Evolutionary conservation across 2,329 filamentous ascomycete species (phyloP), one percentile per base, ranked within the genome.

Genomic region (Colletotrichum tanaceti): DNA sequence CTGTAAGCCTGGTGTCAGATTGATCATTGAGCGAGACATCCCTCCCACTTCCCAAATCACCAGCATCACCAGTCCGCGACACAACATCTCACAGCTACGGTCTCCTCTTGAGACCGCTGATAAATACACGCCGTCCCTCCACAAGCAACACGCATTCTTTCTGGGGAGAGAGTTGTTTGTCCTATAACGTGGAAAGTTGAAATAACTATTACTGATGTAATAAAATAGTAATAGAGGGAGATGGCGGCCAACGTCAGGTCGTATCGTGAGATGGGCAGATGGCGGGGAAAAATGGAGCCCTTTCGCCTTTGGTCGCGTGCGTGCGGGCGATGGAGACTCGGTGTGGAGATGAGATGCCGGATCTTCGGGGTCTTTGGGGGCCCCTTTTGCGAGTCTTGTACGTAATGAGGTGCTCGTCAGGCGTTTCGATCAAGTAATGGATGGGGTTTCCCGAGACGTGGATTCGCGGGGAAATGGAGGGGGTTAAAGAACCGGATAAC

Each of bases 401-500:
- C 65, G 65, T 65, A 68, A 68, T 68, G 35, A 59, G 49, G 43
- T 65, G 61, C 1, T 14, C 14, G 35, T 39, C 14, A 55, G 41
- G n/a, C 18, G 54, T 65, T 68, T 68, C n/a, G 52, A 53, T 68
- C 62, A 65, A 68, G 62, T 65, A 68, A 65, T 57, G 38, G 62
- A 68, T 68, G 65, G 62, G 52, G 65, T 58, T 41, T n/a, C 24
- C 44, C 7, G n/a, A 60, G 35, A 44, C 65, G 65, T 68, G 65
- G 65, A 68, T 68, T 68, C 62, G 65, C 65, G 65, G 65, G 65
- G 65, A 61, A 65, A 65, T 39, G 57, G 41, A 7, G 18, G 63
- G 53, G 63, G 52, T 43, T 57, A 32, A 38, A 32, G 32, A 20
- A 35, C 22, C 22, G 39, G 28, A 24, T 18, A 47, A n/a, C n/a